phyloP scores from a whole-genome alignment of 2,329 filamentous ascomycete species.

The Aspergillus sp. region DNA sequence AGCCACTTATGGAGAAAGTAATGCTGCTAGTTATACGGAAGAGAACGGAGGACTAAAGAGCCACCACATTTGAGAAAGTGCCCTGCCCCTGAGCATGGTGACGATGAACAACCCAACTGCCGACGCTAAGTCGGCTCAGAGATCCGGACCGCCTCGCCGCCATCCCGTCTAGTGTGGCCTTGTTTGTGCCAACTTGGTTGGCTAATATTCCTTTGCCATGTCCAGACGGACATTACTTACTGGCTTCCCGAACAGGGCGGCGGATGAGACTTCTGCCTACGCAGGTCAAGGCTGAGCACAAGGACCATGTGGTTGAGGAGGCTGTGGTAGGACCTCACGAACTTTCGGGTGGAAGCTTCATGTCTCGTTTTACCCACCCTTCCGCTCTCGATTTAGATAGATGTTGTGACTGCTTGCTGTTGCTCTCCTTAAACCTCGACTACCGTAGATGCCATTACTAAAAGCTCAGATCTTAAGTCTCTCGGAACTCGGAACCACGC shows the following conservation, averaged over 20 bases:
- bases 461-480: not conserved
- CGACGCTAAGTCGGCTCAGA: not conserved
- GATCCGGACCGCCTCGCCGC: not conserved
- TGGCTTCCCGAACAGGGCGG: not conserved
- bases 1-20: not conserved
- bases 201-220: not conserved
- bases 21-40: not conserved
- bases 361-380: not conserved
- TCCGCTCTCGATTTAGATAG: not conserved
- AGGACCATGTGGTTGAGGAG: not conserved
- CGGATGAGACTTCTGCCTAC: not conserved
- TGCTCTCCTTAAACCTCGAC: not conserved
- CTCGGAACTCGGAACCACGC: not conserved
- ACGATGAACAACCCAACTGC: not conserved
- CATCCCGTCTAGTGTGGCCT: not conserved
- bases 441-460: not conserved
- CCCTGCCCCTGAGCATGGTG: not conserved
- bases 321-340: not conserved
- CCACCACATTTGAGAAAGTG: not conserved
- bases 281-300: not conserved
- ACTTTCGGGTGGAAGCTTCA: not conserved
- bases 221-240: not conserved
- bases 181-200: not conserved
- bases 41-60: not conserved
- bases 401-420: not conserved